phyloP scores from a whole-genome alignment of 441 rosid genomes.

The Capsella rubella region DNA sequence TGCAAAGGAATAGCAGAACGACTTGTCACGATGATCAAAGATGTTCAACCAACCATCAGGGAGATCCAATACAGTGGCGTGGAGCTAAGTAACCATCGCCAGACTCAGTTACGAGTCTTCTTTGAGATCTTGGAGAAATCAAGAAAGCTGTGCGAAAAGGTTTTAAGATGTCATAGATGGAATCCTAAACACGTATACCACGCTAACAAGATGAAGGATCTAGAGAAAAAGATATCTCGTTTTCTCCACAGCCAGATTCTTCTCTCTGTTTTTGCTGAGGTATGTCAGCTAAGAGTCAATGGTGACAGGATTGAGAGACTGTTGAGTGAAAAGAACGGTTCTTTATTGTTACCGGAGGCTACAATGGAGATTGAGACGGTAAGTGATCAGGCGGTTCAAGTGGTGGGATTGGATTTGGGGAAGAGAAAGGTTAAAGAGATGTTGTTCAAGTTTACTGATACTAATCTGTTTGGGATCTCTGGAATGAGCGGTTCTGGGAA shows the following conservation, averaged over 20 bases:
- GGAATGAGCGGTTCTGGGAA: slow-evolving; percentile 67
- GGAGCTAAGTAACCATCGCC: slow-evolving; percentile 62
- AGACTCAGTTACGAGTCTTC: slow-evolving; percentile 62
- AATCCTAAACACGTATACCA: slow-evolving; percentile 57
- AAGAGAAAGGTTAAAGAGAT: slow-evolving; percentile 75
- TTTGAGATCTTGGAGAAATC: slow-evolving; percentile 50
- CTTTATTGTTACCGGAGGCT: slow-evolving; percentile 49
- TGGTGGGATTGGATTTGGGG: slow-evolving; percentile 62
- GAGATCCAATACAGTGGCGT: slow-evolving; percentile 79
- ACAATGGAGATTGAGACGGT: slow-evolving; percentile 43
- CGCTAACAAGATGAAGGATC: slow-evolving; percentile 67
- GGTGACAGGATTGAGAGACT: slow-evolving; percentile 49
- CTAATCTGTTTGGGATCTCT: slow-evolving; percentile 59
- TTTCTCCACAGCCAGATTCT: slow-evolving; percentile 52
- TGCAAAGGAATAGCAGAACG: slow-evolving; percentile 60
- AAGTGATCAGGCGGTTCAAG: slow-evolving; percentile 29
- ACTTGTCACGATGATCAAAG: slow-evolving; percentile 47
- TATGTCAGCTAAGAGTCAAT: slow-evolving; percentile 63
- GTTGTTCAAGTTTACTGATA: slow-evolving; percentile 50
- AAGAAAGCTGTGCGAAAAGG: slow-evolving; percentile 58
- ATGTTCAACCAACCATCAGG: slow-evolving; percentile 56
- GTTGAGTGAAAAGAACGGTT: slow-evolving; percentile 55
- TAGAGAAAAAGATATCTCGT: slow-evolving; percentile 55
- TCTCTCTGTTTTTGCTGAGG: slow-evolving; percentile 60
- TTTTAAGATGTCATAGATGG: slow-evolving; percentile 60